Percentiles rank a stretch among this genome's conserved stretches.
phyloP scores from a whole-genome alignment of 345 rosid genomes.

The Eucalyptus sp. region DNA sequence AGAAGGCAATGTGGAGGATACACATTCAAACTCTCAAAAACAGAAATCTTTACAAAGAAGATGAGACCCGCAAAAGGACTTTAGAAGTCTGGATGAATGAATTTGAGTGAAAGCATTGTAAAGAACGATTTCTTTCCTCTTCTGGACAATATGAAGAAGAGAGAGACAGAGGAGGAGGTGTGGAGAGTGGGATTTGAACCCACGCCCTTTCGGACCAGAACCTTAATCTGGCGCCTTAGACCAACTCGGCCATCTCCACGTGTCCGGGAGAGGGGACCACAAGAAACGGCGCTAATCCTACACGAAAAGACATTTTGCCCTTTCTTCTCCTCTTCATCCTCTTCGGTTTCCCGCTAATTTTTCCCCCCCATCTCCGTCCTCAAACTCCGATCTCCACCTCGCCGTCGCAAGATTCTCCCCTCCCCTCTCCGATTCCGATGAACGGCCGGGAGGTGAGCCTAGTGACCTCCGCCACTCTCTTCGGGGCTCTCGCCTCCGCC shows the following conservation, averaged over 20 bases:
- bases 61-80: not conserved
- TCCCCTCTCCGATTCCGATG: slow-evolving; percentile 12
- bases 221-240: slow-evolving; percentile 99
- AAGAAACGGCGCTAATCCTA: too few species aligned
- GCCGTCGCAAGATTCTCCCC: not conserved
- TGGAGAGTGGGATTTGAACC: slow-evolving; percentile 97
- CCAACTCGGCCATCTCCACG: slow-evolving; percentile 98
- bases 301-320: too few species aligned
- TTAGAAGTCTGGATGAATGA: not conserved
- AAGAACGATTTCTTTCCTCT: not conserved
- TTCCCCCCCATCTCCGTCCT: not conserved
- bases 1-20: not conserved
- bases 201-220: slow-evolving; percentile 98
- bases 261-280: too few species aligned
- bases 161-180: not conserved
- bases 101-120: not conserved
- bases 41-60: not conserved
- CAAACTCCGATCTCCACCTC: not conserved
- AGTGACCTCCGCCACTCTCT: slow-evolving; percentile 45
- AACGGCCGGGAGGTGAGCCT: slow-evolving; percentile 48
- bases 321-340: too few species aligned
- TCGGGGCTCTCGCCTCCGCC: slow-evolving; percentile 61
- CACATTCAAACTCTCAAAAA: not conserved
- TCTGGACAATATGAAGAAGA: not conserved
- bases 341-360: not conserved